Conservation (phyloP, 169 alveolate species). For the Theileria orientalis region DNA sequence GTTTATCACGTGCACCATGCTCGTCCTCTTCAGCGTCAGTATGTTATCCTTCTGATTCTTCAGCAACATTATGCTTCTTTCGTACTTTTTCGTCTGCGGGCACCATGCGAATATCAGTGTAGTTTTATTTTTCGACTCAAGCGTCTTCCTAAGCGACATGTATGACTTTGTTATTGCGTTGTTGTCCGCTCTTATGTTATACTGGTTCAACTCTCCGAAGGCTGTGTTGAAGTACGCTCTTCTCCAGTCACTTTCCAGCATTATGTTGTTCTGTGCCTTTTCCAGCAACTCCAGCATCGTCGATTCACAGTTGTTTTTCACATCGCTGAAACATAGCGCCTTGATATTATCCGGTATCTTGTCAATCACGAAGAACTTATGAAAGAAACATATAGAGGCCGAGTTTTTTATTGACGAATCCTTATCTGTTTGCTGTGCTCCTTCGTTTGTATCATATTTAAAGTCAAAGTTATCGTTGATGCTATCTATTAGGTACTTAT, state of each 20-base stretch:
- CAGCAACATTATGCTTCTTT: slow-evolving; percentile 46
- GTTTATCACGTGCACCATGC: not conserved
- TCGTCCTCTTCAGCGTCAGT: not conserved
- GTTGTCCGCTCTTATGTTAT: slow-evolving; percentile 15
- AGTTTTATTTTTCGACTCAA: slow-evolving; percentile 40
- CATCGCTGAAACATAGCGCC: slow-evolving; percentile 22
- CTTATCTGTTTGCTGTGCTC: not conserved
- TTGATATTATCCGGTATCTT: slow-evolving; percentile 35
- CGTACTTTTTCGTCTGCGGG: slow-evolving; percentile 51
- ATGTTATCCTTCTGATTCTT: not conserved
- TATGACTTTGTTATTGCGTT: slow-evolving; percentile 23
- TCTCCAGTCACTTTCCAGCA: slow-evolving; percentile 60
- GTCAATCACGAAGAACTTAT: slow-evolving; percentile 42
- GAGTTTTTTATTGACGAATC: not conserved
- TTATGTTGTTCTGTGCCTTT: slow-evolving; percentile 34
- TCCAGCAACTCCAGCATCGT: slow-evolving; percentile 26
- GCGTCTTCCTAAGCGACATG: slow-evolving; percentile 15
- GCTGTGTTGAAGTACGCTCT: slow-evolving; percentile 16
- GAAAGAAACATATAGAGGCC: slow-evolving; percentile 49
- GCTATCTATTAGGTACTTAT: slow-evolving; percentile 17
- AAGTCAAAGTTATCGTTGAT: not conserved
- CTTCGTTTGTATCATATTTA: not conserved
- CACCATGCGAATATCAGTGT: slow-evolving; percentile 62
- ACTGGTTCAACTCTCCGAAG: slow-evolving; percentile 11
- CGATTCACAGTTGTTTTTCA: slow-evolving; percentile 1